A percentile compares a stretch with the other conserved stretches of the same genome.
Conservation (phyloP, 2,329 filamentous ascomycete genomes). For the Verticillium longisporum region DNA sequence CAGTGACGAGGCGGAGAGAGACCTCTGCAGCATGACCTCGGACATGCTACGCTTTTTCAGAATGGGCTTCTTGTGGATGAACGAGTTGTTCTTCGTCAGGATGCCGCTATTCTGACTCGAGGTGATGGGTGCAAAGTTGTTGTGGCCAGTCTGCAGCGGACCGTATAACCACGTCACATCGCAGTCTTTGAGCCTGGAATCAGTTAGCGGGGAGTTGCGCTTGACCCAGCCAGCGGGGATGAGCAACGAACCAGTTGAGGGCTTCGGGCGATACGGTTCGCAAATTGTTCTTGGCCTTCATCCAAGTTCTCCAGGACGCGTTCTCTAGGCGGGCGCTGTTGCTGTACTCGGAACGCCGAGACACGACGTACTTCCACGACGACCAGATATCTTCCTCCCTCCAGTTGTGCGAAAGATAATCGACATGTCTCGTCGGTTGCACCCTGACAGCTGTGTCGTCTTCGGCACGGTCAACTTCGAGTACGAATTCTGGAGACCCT, state of each 20-base stretch:
- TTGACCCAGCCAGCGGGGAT: neutral
- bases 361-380: conserved; percentile 90
- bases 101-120: conserved; percentile 26
- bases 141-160: conserved; percentile 69
- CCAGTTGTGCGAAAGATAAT: conserved; percentile 92
- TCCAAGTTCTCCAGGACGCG: conserved; percentile 95
- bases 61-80: conserved; percentile 78
- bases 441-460: conserved; percentile 72
- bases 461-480: conserved; percentile 51
- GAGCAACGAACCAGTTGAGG: conserved; percentile 72
- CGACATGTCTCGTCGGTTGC: conserved; percentile 82
- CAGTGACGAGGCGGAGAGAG: conserved; percentile 79
- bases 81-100: conserved; percentile 53
- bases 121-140: conserved; percentile 12
- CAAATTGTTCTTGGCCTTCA: conserved; percentile 81
- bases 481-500: conserved; percentile 43
- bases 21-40: conserved; percentile 87
- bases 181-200: conserved; percentile 83
- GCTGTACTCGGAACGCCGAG: conserved; percentile 69
- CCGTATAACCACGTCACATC: conserved; percentile 98
- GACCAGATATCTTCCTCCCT: conserved; percentile 95
- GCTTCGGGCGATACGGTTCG: conserved; percentile 86
- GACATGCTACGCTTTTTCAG: conserved; percentile 96
- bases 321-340: conserved; percentile 85
- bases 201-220: conserved; percentile 6